These are phyloP conservation scores for Heimioporus sp. DNA, from an alignment of 768 basidiomycete genomes.

Conservation along the genomic window DNA sequence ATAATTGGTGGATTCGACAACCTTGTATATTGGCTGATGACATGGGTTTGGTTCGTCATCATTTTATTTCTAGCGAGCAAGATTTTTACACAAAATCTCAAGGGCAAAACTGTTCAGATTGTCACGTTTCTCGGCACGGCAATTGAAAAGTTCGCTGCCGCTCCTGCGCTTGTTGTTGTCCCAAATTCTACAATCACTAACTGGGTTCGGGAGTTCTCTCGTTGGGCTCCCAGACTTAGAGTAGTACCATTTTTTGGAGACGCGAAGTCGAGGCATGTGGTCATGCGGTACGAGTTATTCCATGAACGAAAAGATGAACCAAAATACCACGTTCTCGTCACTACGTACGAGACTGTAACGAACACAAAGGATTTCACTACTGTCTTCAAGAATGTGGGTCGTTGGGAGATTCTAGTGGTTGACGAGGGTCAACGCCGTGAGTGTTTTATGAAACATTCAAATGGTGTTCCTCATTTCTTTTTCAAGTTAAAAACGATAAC, in stretches of 20 bases:
- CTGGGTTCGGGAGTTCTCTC: conserved; percentile 93
- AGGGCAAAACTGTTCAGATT: conserved; percentile 94
- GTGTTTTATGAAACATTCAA: conserved; percentile 26
- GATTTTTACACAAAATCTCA: not conserved
- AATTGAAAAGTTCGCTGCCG: conserved; percentile 52
- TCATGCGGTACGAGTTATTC: conserved; percentile 78
- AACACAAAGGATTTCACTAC: conserved; percentile 63
- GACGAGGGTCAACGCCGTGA: conserved; percentile 91
- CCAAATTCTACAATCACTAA: conserved; percentile 96
- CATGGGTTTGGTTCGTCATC: conserved; percentile 78
- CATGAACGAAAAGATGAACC: conserved; percentile 54
- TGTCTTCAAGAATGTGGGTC: conserved; percentile 77
- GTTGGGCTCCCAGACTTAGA: conserved; percentile 61
- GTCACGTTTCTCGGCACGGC: conserved; percentile 77
- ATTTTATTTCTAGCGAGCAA: not conserved
- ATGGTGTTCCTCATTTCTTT: conserved; percentile 5
- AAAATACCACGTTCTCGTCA: conserved; percentile 87
- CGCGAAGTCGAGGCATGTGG: conserved; percentile 71
- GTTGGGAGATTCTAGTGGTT: conserved; percentile 93
- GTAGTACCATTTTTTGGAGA: conserved; percentile 90
- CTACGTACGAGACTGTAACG: conserved; percentile 87
- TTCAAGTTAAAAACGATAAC: conserved; percentile 76
- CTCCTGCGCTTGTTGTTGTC: conserved; percentile 86
- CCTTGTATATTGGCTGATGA: conserved; percentile 94
- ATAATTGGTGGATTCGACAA: conserved; percentile 86